phyloP scores from a whole-genome alignment of 1,284 basidiomycete species.

The Sanghuangporus sanghuang region DNA sequence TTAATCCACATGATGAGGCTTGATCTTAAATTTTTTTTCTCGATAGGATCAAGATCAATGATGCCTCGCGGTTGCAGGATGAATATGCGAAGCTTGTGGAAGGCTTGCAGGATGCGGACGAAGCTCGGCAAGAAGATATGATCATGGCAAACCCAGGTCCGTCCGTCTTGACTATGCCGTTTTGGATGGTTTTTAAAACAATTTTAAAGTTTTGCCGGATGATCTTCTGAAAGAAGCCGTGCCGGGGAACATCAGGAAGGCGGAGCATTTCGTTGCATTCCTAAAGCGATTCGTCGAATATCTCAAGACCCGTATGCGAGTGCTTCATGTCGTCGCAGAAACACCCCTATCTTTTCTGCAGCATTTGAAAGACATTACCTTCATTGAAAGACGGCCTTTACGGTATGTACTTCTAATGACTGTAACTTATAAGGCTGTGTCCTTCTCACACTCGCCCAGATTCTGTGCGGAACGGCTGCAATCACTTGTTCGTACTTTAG shows the following conservation, averaged over 20 bases:
- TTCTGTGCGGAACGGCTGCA: slow-evolving; percentile 97
- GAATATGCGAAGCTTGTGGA: slow-evolving; percentile 97
- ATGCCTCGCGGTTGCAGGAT: slow-evolving; percentile 92
- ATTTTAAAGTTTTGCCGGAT: slow-evolving; percentile 75
- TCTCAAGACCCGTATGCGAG: slow-evolving; percentile 98
- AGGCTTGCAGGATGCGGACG: slow-evolving; percentile 79
- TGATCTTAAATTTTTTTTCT: not conserved
- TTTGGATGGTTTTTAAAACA: not conserved
- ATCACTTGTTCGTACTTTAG: slow-evolving; percentile 90
- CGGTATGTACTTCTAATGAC: slow-evolving; percentile 41
- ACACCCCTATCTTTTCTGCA: slow-evolving; percentile 98
- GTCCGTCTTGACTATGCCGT: slow-evolving; percentile 17
- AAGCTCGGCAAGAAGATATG: slow-evolving; percentile 67
- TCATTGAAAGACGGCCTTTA: slow-evolving; percentile 94
- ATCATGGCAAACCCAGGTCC: slow-evolving; percentile 89
- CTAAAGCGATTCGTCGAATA: slow-evolving; percentile 98
- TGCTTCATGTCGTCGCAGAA: slow-evolving; percentile 98
- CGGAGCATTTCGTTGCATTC: slow-evolving; percentile 99
- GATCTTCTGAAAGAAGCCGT: slow-evolving; percentile 95
- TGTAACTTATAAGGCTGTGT: slow-evolving; percentile 15
- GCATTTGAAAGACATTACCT: slow-evolving; percentile 98
- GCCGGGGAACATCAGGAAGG: slow-evolving; percentile 97
- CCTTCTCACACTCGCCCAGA: slow-evolving; percentile 35
- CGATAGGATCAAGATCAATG: slow-evolving; percentile 84
- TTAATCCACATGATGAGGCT: not conserved